Base-by-base conservation (phyloP, 306 rosid genomes). In the Pueraria montana region DNA sequence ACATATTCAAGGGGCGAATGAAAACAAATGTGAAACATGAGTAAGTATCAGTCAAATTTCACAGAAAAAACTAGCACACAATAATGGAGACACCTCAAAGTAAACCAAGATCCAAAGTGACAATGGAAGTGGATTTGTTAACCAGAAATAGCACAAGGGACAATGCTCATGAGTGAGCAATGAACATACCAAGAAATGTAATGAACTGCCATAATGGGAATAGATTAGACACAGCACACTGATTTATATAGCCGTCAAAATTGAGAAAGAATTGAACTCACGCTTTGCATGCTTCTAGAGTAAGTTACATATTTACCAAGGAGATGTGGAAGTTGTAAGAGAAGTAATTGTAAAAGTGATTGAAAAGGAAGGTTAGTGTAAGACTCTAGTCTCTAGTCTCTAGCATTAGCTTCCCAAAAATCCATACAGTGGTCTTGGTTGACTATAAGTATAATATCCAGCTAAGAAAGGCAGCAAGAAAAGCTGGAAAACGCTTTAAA, bases 401-500 rank as follows among this genome's bases (percentile, higher is more conserved):
- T 81, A 45, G 84, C 86, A 55, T 45, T 77, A 24, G 86, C 81
- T 55, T 71, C 78, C 46, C 59, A 11, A 72, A 77, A 84, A 78
- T 32, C 36, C 58, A 63, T 49, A 38, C 27, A 27, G n/a, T 68
- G 77, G 74, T 56, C 36, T 77, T 76, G 65, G 80, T 85, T 81
- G 87, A 81, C 77, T 43, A 75, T 48, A 75, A 38, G 59, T 64
- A 56, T 61, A 52, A 43, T 2, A 69, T 83, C 74, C 87, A 87
- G 88, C 89, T 87, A 79, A 85, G 84, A 77, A 58, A 84, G 80
- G 79, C 21, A 45, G 55, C 62, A 75, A 48, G 77, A 81, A 84
- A 80, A 88, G 87, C 86, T 82, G 90, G 81, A 84, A 78, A 80
- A 58, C 8, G 79, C 85, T 84, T 84, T 84, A 27, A 81, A 76